Percentiles rank a stretch among this genome's conserved stretches.
These are phyloP conservation scores for Ascochyta viciae-villosae DNA, from an alignment of 2,329 filamentous ascomycete species.

Conservation along the genomic window DNA sequence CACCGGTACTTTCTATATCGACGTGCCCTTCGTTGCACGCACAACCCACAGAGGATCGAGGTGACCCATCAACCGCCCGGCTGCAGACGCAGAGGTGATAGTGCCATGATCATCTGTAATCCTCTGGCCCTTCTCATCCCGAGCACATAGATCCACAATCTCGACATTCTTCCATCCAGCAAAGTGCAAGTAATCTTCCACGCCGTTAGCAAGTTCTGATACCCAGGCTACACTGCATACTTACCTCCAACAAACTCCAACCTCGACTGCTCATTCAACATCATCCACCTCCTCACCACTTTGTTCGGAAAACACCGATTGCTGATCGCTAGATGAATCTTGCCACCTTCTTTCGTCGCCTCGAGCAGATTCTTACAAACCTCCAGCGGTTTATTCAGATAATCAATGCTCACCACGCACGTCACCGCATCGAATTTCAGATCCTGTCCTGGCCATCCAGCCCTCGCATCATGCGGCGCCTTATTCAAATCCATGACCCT, in stretches of 20 bases:
- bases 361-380: conserved; percentile 53
- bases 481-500: conserved; percentile 54
- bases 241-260: conserved; percentile 57
- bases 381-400: conserved; percentile 56
- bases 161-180: conserved; percentile 61
- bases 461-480: conserved; percentile 38
- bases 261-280: conserved; percentile 54
- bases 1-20: not conserved
- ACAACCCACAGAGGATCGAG: conserved; percentile 41
- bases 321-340: conserved; percentile 59
- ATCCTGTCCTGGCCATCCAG: conserved; percentile 15
- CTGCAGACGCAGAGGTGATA: conserved; percentile 16
- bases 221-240: not conserved
- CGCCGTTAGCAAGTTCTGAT: not conserved
- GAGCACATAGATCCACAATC: conserved; percentile 59
- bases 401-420: conserved; percentile 61
- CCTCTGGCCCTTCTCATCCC: conserved; percentile 34
- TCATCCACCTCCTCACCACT: conserved; percentile 58
- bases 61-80: conserved; percentile 21
- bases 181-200: conserved; percentile 56
- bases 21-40: conserved; percentile 24
- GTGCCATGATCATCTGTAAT: conserved; percentile 34
- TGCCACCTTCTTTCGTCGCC: conserved; percentile 52
- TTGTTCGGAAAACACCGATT: conserved; percentile 64
- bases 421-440: conserved; percentile 54